These are phyloP conservation scores for Euphrasia arctica DNA, from an alignment of 305 asterid genomes.

Conservation along the genomic window DNA sequence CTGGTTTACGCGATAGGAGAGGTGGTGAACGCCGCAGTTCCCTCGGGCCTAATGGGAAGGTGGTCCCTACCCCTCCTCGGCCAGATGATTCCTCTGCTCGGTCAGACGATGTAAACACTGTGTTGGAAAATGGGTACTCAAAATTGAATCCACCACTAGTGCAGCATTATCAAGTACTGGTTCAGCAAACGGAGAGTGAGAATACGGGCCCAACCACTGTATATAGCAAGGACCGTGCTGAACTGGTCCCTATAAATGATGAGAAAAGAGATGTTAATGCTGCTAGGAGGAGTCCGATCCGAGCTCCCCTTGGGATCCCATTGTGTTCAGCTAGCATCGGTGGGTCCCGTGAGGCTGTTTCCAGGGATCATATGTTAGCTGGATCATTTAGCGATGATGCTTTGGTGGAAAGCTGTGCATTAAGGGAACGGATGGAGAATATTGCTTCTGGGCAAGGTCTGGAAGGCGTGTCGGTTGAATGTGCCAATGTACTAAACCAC, in stretches of 20 bases:
- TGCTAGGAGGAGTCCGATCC: constrained; percentile 44
- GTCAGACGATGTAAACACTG: constrained; percentile 28
- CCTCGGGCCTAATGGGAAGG: constrained; percentile 53
- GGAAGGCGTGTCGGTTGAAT: constrained; percentile 54
- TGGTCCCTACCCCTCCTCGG: constrained; percentile 31
- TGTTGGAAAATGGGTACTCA: constrained; percentile 52
- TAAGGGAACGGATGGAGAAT: constrained; percentile 59
- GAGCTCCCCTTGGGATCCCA: constrained; percentile 87
- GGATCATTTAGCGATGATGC: constrained; percentile 34
- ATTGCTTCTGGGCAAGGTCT: constrained; percentile 58
- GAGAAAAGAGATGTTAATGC: constrained; percentile 36
- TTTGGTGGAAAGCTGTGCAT: constrained; percentile 49
- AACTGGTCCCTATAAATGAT: too few relatives aligned
- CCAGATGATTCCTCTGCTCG: not conserved
- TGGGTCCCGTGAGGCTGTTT: constrained; percentile 38
- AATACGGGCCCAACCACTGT: constrained; percentile 11
- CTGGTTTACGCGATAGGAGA: constrained; percentile 55
- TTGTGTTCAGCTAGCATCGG: constrained; percentile 36
- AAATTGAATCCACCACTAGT: constrained; percentile 4
- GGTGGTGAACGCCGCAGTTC: constrained; percentile 51
- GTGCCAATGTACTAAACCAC: constrained; percentile 53
- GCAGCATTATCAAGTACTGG: constrained; percentile 44
- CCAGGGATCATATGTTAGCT: constrained; percentile 37
- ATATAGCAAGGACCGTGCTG: too few relatives aligned
- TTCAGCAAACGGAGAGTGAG: constrained; percentile 36